Base-by-base conservation (phyloP, 805 yeast species). In the Pachysolen tannophilus region DNA sequence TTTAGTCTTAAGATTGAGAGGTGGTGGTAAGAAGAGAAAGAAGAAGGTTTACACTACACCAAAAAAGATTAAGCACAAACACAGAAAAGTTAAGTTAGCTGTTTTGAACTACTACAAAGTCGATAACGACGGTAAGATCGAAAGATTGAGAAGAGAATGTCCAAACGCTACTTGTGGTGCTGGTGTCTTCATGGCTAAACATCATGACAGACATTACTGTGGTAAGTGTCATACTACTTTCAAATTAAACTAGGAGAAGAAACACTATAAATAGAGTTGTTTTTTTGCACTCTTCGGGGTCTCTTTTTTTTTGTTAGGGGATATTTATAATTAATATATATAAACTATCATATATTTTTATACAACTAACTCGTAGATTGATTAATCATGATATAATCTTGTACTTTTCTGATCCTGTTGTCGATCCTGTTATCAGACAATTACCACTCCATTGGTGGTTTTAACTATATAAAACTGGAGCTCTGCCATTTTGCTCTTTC, bases 1-100 rank as follows among this genome's bases (percentile, higher is more conserved):
- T 67, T 78, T 88, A 69, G 96, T 88, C 55, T 75, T 88, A 49
- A 88, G 96, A 81, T 81, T 87, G 70, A 85, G 96, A 79, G 96
- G 94, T 78, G 94, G 94, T 78, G 95, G 95, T 78, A 92, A 88
- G 85, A 92, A 92, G 92, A 90, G 95, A 82, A 92, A 92, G 92
- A 92, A 92, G 96, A 90, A 90, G 94, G 97, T 87, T 67, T 92
- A 90, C 90, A 90, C 97, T 75, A 90, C 97, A 65, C 98, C 98
- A 78, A 92, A 92, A 88, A 94, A 88, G 83, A 85, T 92, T 76
- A 85, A 74, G 76, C 97, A 92, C 94, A 88, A 87, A 83, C 96
- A 86, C 83, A 92, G 84, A 85, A 92, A 90, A 80, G 85, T 84
- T 73, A 92, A 92, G 84, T 79, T 92, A 64, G 97, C 97, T 71